Evolutionary conservation across 2,329 filamentous ascomycete species (phyloP).

Genomic region (Sphaerostilbella broomeana): DNA sequence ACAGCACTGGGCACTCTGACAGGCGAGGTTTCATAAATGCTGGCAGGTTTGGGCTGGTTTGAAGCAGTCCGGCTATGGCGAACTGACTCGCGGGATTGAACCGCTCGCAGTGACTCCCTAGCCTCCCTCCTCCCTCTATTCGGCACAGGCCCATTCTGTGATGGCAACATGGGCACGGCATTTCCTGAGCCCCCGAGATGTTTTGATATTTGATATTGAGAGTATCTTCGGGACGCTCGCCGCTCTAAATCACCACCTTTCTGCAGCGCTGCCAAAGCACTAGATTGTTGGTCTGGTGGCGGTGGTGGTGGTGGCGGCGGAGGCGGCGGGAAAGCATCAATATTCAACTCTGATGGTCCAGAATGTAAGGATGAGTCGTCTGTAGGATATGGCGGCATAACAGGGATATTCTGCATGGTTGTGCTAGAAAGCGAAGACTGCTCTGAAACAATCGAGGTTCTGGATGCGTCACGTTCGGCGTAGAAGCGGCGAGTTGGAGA

Average conservation of each 20-base stretch:
- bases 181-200: slow-evolving; percentile 75
- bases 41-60: slow-evolving; percentile 34
- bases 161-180: slow-evolving; percentile 79
- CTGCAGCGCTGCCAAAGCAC: slow-evolving; percentile 84
- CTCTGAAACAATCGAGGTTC: slow-evolving; percentile 45
- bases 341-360: slow-evolving; percentile 41
- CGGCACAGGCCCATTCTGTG: slow-evolving; percentile 75
- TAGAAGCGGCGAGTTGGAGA: slow-evolving; percentile 45
- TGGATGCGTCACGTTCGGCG: slow-evolving; percentile 45
- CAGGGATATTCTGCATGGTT: slow-evolving; percentile 68
- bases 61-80: slow-evolving; percentile 45
- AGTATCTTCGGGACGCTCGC: slow-evolving; percentile 87
- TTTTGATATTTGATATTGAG: slow-evolving; percentile 93
- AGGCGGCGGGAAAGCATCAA: slow-evolving; percentile 64
- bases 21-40: slow-evolving; percentile 51
- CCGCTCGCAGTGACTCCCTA: slow-evolving; percentile 72
- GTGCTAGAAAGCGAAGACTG: slow-evolving; percentile 66
- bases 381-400: slow-evolving; percentile 64
- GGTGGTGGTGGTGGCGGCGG: slow-evolving; percentile 52
- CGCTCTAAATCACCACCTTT: slow-evolving; percentile 88
- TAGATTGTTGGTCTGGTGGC: slow-evolving; percentile 72
- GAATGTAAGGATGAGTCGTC: slow-evolving; percentile 48
- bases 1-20: slow-evolving; percentile 54
- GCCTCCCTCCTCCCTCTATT: slow-evolving; percentile 75
- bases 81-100: slow-evolving; percentile 48